Conservation (phyloP, 202 grass and related monocot species). For the Tripidium arundinaceum region DNA sequence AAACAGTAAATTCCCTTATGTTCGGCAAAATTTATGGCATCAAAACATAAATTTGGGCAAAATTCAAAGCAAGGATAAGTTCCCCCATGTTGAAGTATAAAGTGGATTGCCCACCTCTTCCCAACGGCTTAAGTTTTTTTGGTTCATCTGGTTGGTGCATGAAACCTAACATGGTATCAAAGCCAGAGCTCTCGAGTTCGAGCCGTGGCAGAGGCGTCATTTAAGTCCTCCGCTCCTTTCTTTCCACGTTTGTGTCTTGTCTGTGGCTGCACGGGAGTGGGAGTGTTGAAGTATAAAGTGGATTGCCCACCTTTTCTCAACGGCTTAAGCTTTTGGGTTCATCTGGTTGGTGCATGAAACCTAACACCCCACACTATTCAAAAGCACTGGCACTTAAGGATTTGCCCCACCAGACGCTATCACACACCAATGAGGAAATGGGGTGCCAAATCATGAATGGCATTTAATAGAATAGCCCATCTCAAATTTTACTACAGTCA, state of each 20-base stretch:
- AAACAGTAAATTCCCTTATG: too few relatives aligned
- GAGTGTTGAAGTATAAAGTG: background rate
- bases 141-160: background rate
- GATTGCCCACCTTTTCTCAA: background rate
- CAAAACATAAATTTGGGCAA: constrained; percentile 1
- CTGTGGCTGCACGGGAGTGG: too few relatives aligned
- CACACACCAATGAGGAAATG: background rate
- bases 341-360: background rate
- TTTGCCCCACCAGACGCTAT: background rate
- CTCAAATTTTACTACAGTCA: constrained; percentile 9
- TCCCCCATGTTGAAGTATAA: background rate
- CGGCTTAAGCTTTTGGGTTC: background rate
- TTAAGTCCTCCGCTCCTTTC: too few relatives aligned
- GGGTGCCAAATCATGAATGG: background rate
- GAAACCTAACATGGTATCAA: too few relatives aligned
- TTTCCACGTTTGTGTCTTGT: too few relatives aligned
- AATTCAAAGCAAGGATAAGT: background rate
- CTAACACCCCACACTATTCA: background rate
- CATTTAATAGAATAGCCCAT: background rate
- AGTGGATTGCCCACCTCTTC: background rate
- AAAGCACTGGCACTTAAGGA: background rate
- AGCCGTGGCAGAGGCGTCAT: too few relatives aligned
- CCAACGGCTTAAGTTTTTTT: background rate
- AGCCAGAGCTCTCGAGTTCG: too few relatives aligned
- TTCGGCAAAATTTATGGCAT: background rate